These are phyloP conservation scores for Emergomyces pasteurianus DNA, from an alignment of 2,329 filamentous ascomycete species.

Conservation along the genomic window DNA sequence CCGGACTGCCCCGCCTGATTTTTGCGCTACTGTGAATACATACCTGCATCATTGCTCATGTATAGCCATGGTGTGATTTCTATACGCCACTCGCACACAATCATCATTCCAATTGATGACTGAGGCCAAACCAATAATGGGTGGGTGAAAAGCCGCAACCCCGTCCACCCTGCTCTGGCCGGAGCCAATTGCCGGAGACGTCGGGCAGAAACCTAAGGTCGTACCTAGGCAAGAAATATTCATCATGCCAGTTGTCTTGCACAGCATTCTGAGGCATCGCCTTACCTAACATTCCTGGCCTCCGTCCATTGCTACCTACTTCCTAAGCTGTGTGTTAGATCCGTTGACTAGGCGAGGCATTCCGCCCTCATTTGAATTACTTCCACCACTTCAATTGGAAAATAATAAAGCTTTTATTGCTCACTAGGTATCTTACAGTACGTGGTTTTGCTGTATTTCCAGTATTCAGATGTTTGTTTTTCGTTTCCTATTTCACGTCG, in stretches of 20 bases:
- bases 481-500: constrained; percentile 13
- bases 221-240: neutral
- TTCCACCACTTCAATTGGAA: neutral
- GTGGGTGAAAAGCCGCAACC: constrained; percentile 3
- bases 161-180: constrained; percentile 4
- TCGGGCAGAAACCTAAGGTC: constrained; percentile 8
- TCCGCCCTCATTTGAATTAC: neutral
- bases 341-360: neutral
- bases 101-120: neutral
- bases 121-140: neutral
- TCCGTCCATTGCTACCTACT: neutral
- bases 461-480: neutral
- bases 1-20: neutral
- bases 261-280: constrained; percentile 1
- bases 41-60: neutral
- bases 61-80: neutral
- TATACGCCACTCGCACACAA: neutral
- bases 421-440: neutral
- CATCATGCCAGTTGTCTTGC: constrained; percentile 1
- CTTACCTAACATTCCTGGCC: neutral
- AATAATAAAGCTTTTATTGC: neutral
- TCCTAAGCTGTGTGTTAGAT: neutral
- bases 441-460: neutral
- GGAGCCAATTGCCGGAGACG: constrained; percentile 7
- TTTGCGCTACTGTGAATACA: neutral